Base-by-base conservation (phyloP, 2,329 filamentous ascomycete genomes). In the Colletotrichum tamarilloi region DNA sequence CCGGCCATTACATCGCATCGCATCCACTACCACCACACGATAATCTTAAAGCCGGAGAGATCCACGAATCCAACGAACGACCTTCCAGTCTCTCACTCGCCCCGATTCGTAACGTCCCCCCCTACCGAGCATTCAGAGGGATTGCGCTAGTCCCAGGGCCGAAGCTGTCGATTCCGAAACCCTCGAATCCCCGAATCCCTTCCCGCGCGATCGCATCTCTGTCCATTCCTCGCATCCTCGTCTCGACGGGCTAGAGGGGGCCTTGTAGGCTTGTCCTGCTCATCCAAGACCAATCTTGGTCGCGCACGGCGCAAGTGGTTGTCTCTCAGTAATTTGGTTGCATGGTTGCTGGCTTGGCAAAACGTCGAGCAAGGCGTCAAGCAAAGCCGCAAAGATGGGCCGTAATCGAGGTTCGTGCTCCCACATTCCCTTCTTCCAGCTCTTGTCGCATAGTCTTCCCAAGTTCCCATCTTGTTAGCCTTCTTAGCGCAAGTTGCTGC, bases 291-390 rank as follows among this genome's bases (percentile, higher is more conserved):
- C 67, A 42, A 22, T 70, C 53, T 73, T 72, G 75, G 72, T 75
- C 46, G 66, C 24, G 66, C 58, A 68, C 66, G 66, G 49, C 66
- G 58, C 52, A 52, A 63, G 16, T 42, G 67, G 56, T 24, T 73
- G 71, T 73, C 71, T 73, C 67, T 70, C 71, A 73, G 28, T 72
- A 74, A 74, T 72, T 74, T 74, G 30, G 14, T 66, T 74, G 72
- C 72, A 66, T 73, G 67, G 56, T 73, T 71, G 28, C 68, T 74
- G 68, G 72, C 72, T 74, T 72, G 72, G 68, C 68, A 53, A 6
- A 64, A 64, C 35, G 46, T 35, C 11, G 30, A 9, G 8, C 38
- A 38, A 46, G 24, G 22, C 58, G 16, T 35, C 22, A 38, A 38
- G 35, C 35, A 12, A 42, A 42, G 14, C 12, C 14, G 63, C 57